Conservation (phyloP, 805 yeast species). For the Kluyveromyces wickerhamii region DNA sequence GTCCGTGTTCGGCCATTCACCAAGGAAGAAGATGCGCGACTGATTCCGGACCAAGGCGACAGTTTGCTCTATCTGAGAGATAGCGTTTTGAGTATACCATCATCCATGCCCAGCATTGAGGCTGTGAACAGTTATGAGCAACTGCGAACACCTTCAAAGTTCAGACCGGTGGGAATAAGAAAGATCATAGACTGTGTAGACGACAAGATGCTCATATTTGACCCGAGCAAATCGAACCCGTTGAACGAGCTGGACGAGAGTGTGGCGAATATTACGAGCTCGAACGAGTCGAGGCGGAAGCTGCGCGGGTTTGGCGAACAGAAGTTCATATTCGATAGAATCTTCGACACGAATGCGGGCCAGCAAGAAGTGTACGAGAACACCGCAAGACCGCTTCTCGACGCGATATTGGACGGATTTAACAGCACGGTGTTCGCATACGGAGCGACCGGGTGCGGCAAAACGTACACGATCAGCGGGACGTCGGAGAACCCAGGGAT, state of each 20-base stretch:
- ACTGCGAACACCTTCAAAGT: background rate
- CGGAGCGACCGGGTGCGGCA: conserved; percentile 98
- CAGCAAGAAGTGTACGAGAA: conserved; percentile 60
- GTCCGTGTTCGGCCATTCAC: conserved; percentile 86
- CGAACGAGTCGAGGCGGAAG: conserved; percentile 14
- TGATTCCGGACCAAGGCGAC: conserved; percentile 35
- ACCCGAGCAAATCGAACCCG: conserved; percentile 72
- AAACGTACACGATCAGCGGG: conserved; percentile 85
- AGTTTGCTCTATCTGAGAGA: conserved; percentile 2
- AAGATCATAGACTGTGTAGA: conserved; percentile 74
- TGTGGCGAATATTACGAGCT: conserved; percentile 13
- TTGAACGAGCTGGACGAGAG: conserved; percentile 26
- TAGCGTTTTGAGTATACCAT: background rate
- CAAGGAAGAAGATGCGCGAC: conserved; percentile 40
- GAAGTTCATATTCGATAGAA: conserved; percentile 70
- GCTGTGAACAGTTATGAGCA: conserved; percentile 6
- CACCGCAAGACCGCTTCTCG: conserved; percentile 67
- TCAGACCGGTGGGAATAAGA: conserved; percentile 46
- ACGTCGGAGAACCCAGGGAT: conserved; percentile 67
- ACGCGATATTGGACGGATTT: conserved; percentile 71
- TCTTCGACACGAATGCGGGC: conserved; percentile 57
- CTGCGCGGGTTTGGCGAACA: conserved; percentile 42
- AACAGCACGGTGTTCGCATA: conserved; percentile 92
- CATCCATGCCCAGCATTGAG: background rate
- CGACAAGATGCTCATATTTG: conserved; percentile 78